These are phyloP conservation scores for Elsinoe fawcettii DNA, from an alignment of 2,329 filamentous ascomycete species.

Conservation along the genomic window DNA sequence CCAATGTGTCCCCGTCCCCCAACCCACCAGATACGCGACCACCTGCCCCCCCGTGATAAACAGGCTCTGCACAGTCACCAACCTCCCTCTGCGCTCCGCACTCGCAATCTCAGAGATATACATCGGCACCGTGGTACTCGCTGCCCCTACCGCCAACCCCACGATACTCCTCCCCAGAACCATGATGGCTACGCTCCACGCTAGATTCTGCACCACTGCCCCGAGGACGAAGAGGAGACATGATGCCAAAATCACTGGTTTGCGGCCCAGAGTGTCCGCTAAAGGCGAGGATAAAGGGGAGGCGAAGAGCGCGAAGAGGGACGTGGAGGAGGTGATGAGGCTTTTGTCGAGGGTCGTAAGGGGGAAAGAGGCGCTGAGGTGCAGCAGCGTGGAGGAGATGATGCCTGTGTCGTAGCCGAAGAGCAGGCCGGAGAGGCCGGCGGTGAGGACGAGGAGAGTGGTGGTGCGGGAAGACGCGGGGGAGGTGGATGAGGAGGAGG, in stretches of 20 bases:
- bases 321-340: conserved; percentile 51
- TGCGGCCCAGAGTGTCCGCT: conserved; percentile 43
- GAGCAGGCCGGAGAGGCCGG: conserved; percentile 50
- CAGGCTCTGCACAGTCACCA: conserved; percentile 74
- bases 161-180: conserved; percentile 61
- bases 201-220: conserved; percentile 56
- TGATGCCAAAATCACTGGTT: conserved; percentile 44
- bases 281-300: conserved; percentile 48
- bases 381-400: conserved; percentile 53
- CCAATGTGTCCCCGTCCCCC: conserved; percentile 63
- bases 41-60: conserved; percentile 86
- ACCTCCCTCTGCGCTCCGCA: conserved; percentile 55
- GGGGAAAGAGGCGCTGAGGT: conserved; percentile 39
- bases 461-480: conserved; percentile 35
- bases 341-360: conserved; percentile 50
- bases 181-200: conserved; percentile 53
- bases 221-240: conserved; percentile 62
- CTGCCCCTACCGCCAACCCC: conserved; percentile 64
- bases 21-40: conserved; percentile 77
- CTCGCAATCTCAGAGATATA: conserved; percentile 30
- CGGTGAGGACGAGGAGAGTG: conserved; percentile 50
- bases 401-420: conserved; percentile 59
- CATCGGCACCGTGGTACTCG: conserved; percentile 74
- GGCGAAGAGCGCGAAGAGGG: conserved; percentile 49
- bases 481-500: not conserved